Conservation (phyloP, 305 asterid species). For the Andrographis paniculata region DNA sequence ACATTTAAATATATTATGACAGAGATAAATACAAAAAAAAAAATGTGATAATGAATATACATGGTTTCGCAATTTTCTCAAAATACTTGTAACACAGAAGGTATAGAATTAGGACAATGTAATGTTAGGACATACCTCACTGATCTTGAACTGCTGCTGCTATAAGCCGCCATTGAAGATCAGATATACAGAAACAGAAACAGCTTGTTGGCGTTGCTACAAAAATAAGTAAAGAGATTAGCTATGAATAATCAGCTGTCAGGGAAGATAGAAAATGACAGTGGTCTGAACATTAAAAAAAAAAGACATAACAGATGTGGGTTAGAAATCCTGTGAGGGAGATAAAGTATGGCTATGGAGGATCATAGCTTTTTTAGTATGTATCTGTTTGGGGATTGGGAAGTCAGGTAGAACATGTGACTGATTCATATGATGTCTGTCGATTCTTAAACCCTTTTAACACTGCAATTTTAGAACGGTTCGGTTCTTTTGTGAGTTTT, state of each 20-base stretch:
- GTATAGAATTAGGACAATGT: background rate
- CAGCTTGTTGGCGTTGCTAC: too few species aligned
- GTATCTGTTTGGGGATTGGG: conserved; percentile 23
- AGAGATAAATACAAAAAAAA: too few species aligned
- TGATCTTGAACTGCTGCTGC: conserved; percentile 44
- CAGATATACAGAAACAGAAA: conserved; percentile 12
- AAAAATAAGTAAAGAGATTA: too few species aligned
- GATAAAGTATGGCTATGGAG: conserved; percentile 21
- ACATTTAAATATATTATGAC: too few species aligned
- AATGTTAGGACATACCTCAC: conserved; percentile 40
- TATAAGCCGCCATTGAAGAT: conserved; percentile 43
- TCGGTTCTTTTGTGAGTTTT: too few species aligned
- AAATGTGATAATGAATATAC: too few species aligned
- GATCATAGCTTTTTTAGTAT: too few species aligned
- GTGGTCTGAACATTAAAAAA: conserved; percentile 7
- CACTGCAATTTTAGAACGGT: too few species aligned
- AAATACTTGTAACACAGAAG: too few species aligned
- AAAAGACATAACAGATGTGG: conserved; percentile 23
- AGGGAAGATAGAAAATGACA: conserved; percentile 28
- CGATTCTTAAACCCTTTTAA: conserved; percentile 25
- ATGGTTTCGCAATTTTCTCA: too few species aligned
- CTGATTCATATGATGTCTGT: conserved; percentile 24
- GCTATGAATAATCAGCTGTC: too few species aligned
- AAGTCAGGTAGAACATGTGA: conserved; percentile 62
- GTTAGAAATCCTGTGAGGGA: conserved; percentile 58